Evolutionary conservation across 805 yeast genomes (phyloP).

Genomic region (Monosporozyma siamensis): DNA sequence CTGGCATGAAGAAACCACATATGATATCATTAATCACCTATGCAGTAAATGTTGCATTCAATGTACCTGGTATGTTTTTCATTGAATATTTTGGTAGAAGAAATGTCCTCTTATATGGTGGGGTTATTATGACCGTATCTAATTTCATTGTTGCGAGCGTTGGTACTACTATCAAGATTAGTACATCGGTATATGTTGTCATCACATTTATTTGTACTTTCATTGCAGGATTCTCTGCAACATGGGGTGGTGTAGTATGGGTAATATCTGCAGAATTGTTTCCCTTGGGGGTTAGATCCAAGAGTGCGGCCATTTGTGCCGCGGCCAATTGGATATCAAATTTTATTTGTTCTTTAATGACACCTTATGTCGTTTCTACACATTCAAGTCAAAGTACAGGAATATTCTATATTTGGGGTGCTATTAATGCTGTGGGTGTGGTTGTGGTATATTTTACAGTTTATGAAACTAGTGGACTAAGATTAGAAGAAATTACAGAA

Average conservation of each 20-base stretch:
- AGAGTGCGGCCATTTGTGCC: conserved; percentile 65
- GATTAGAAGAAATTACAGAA: conserved; percentile 74
- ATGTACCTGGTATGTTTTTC: conserved; percentile 73
- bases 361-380: conserved; percentile 59
- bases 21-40: conserved; percentile 68
- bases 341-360: conserved; percentile 62
- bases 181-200: conserved; percentile 42
- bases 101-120: conserved; percentile 60
- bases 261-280: conserved; percentile 57
- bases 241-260: conserved; percentile 87
- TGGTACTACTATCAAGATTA: conserved; percentile 40
- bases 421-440: conserved; percentile 50
- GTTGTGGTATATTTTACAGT: conserved; percentile 56
- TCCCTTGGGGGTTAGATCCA: conserved; percentile 65
- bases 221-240: conserved; percentile 66
- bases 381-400: conserved; percentile 59
- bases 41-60: conserved; percentile 68
- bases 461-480: conserved; percentile 72
- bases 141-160: conserved; percentile 62
- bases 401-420: conserved; percentile 76
- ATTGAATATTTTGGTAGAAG: conserved; percentile 81
- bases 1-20: conserved; percentile 59
- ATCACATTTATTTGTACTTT: conserved; percentile 59
- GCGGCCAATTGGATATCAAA: conserved; percentile 79
- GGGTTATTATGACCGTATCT: conserved; percentile 58